Evolutionary conservation across 768 basidiomycete species (phyloP).

Genomic region (Lanmaoa rubissima): DNA sequence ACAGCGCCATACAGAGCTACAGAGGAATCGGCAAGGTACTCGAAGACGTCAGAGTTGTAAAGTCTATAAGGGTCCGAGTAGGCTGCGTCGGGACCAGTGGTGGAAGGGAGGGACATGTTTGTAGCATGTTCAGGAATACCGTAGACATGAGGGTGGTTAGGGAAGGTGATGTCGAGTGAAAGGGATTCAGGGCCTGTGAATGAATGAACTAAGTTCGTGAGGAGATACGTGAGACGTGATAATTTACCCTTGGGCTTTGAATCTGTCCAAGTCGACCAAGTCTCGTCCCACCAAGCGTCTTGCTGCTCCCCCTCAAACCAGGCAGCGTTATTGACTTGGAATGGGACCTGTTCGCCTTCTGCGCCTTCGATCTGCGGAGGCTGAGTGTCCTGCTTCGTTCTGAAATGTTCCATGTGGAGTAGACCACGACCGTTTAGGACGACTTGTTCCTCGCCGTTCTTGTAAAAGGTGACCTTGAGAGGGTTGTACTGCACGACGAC

Average conservation of each 20-base stretch:
- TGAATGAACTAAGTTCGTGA: constrained; percentile 4
- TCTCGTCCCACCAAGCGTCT: constrained; percentile 89
- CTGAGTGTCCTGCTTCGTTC: constrained; percentile 50
- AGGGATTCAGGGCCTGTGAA: constrained; percentile 89
- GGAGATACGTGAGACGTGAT: neutral
- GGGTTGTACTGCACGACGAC: constrained; percentile 74
- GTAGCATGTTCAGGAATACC: constrained; percentile 98
- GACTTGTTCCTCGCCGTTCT: constrained; percentile 78
- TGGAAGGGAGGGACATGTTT: constrained; percentile 82
- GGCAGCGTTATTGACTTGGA: constrained; percentile 51
- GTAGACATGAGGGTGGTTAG: constrained; percentile 85
- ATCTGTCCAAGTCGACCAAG: constrained; percentile 84
- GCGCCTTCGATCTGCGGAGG: constrained; percentile 40
- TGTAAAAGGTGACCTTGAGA: constrained; percentile 67
- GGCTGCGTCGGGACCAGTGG: constrained; percentile 69
- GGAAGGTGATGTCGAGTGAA: constrained; percentile 91
- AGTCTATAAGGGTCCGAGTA: constrained; percentile 93
- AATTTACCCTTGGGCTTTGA: constrained; percentile 88
- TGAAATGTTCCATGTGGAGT: constrained; percentile 98
- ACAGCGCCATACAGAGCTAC: constrained; percentile 90
- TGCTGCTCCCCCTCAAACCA: constrained; percentile 92
- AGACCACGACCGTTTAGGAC: constrained; percentile 87
- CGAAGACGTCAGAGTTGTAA: constrained; percentile 95
- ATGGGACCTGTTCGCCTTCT: constrained; percentile 49
- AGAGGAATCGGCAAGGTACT: constrained; percentile 80